These are phyloP conservation scores for Spirogloea muscicola DNA, from an alignment of 139 green algal species.

Conservation along the genomic window DNA sequence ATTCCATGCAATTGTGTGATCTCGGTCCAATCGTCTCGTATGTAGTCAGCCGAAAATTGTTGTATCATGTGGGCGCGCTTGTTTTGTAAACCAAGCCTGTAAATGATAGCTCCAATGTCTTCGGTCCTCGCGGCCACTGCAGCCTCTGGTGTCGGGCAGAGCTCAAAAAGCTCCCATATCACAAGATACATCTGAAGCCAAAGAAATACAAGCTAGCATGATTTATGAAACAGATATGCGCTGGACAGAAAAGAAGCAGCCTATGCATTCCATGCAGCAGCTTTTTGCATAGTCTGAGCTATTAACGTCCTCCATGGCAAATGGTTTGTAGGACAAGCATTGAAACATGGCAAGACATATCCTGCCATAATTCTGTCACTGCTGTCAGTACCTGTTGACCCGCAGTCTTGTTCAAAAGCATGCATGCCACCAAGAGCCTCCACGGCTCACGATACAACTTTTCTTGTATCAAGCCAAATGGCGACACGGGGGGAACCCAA, in stretches of 20 bases:
- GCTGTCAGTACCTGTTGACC: constrained; percentile 54
- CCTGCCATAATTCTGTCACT: background rate
- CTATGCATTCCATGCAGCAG: no score
- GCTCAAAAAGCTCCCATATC: constrained; percentile 73
- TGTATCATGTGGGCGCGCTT: constrained; percentile 69
- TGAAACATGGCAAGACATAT: constrained; percentile 1
- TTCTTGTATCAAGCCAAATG: constrained; percentile 57
- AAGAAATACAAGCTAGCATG: no score
- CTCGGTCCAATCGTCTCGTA: constrained; percentile 72
- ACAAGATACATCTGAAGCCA: constrained; percentile 78
- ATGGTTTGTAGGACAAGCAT: constrained; percentile 19
- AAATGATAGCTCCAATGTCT: constrained; percentile 62
- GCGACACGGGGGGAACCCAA: constrained; percentile 35
- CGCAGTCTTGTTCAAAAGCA: constrained; percentile 87
- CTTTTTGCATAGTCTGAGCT: no score
- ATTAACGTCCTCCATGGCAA: no score
- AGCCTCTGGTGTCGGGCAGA: constrained; percentile 65
- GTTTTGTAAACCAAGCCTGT: constrained; percentile 74
- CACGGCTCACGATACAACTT: constrained; percentile 87
- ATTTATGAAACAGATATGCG: no score
- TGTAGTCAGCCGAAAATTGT: constrained; percentile 75
- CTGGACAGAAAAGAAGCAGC: no score
- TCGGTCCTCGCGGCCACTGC: constrained; percentile 44
- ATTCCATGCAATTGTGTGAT: constrained; percentile 68
- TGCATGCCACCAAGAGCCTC: constrained; percentile 83